phyloP scores from a whole-genome alignment of 1,284 basidiomycete genomes.

The Rhizoctonia solani region DNA sequence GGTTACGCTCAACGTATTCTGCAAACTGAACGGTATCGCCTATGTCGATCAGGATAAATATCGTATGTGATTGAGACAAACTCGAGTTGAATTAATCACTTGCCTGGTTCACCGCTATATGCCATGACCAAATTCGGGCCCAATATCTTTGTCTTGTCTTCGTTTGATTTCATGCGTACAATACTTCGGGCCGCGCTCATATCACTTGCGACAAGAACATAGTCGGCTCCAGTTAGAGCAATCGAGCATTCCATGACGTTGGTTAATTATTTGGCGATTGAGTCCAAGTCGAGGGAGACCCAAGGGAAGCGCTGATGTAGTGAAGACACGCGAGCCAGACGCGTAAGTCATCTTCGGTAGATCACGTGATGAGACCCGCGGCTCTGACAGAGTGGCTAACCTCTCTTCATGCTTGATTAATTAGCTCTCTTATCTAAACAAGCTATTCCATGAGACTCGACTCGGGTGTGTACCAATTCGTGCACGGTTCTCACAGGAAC shows the following conservation, averaged over 20 bases:
- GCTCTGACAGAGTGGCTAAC: too few species aligned
- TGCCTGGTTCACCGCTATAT: conserved; percentile 91
- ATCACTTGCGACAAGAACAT: conserved; percentile 89
- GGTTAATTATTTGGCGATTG: too few species aligned
- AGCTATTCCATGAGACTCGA: too few species aligned
- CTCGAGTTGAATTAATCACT: conserved; percentile 42
- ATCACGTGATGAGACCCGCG: conserved; percentile 10
- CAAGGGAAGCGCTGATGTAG: background rate
- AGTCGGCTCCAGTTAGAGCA: conserved; percentile 83
- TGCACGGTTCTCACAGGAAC: too few species aligned
- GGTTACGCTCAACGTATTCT: conserved; percentile 94
- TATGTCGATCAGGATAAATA: conserved; percentile 43
- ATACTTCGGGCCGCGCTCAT: conserved; percentile 88
- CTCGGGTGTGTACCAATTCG: too few species aligned
- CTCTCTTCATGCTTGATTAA: too few species aligned
- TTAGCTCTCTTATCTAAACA: too few species aligned
- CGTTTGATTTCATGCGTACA: conserved; percentile 96
- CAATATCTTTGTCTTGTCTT: conserved; percentile 95
- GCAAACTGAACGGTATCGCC: conserved; percentile 98
- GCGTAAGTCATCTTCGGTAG: conserved; percentile 12
- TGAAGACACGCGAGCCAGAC: conserved; percentile 31
- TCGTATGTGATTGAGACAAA: background rate
- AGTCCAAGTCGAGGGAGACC: too few species aligned
- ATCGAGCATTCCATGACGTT: conserved; percentile 81
- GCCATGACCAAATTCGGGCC: conserved; percentile 94